These are phyloP conservation scores for Agaricus subrufescens DNA, from an alignment of 768 basidiomycete species.

Conservation along the genomic window DNA sequence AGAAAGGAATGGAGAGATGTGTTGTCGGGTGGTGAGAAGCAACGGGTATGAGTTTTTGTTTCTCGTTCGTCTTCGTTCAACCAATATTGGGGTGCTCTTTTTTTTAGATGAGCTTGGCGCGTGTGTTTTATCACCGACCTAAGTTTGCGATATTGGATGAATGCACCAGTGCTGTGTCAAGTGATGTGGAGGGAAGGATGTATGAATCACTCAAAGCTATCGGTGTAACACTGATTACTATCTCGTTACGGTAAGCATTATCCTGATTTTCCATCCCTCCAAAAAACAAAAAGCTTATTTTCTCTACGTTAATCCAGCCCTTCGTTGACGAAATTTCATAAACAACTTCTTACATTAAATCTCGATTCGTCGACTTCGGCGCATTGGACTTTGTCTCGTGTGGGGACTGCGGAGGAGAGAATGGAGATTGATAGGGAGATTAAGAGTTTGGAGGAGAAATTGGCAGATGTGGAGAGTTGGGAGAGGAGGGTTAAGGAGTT, in stretches of 20 bases:
- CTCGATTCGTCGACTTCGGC: slow-evolving; percentile 58
- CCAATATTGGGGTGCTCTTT: neutral
- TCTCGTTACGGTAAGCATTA: slow-evolving; percentile 68
- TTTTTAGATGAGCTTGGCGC: slow-evolving; percentile 71
- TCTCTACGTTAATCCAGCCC: slow-evolving; percentile 42
- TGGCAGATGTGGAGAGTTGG: slow-evolving; percentile 72
- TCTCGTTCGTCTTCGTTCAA: neutral
- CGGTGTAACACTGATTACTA: slow-evolving; percentile 90
- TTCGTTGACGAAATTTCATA: slow-evolving; percentile 85
- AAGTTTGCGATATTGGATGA: slow-evolving; percentile 86
- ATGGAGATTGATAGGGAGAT: slow-evolving; percentile 79
- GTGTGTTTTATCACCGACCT: slow-evolving; percentile 87
- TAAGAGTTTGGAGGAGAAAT: slow-evolving; percentile 52
- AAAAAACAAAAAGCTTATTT: neutral
- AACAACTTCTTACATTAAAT: slow-evolving; percentile 71
- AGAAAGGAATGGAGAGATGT: slow-evolving; percentile 97
- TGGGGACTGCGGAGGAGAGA: slow-evolving; percentile 71
- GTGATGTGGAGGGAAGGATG: slow-evolving; percentile 94
- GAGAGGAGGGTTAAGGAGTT: slow-evolving; percentile 64
- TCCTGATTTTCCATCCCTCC: neutral
- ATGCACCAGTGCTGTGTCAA: slow-evolving; percentile 93
- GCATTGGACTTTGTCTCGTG: slow-evolving; percentile 63
- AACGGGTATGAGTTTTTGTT: slow-evolving; percentile 39
- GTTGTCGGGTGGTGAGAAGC: slow-evolving; percentile 94
- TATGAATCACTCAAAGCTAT: slow-evolving; percentile 88